These are phyloP conservation scores for Protomyces macrosporus DNA, from an alignment of 1,139 yeast genomes.

Conservation along the genomic window DNA sequence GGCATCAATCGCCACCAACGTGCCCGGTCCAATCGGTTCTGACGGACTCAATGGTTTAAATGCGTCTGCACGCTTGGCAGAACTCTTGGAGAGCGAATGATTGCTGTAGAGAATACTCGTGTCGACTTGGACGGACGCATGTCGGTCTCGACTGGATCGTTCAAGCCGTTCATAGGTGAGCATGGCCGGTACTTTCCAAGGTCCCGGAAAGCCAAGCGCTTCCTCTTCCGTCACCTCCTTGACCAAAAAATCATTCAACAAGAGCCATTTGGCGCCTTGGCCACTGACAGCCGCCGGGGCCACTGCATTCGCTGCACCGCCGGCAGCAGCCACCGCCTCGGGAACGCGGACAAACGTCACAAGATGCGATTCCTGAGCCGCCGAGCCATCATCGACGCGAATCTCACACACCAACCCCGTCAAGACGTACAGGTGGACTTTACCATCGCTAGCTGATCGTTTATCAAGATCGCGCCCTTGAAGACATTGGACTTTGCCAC, in stretches of 20 bases:
- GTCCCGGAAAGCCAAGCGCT: conserved; percentile 58
- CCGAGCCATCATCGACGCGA: conserved; percentile 30
- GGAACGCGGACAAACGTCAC: conserved; percentile 45
- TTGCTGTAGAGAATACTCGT: conserved; percentile 48
- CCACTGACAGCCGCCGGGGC: conserved; percentile 19
- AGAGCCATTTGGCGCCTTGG: conserved; percentile 53
- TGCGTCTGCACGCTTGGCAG: neutral
- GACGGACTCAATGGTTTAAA: conserved; percentile 5
- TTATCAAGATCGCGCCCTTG: conserved; percentile 28
- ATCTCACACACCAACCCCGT: conserved; percentile 43
- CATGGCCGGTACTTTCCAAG: conserved; percentile 83
- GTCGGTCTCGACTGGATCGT: neutral
- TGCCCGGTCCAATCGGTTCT: conserved; percentile 46
- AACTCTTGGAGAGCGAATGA: conserved; percentile 65
- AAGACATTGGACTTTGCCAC: conserved; percentile 23
- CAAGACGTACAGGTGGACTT: conserved; percentile 34
- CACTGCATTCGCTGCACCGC: conserved; percentile 30
- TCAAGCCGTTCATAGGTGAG: conserved; percentile 48
- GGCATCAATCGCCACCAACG: conserved; percentile 88
- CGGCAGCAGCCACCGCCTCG: conserved; percentile 33
- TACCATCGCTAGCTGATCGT: conserved; percentile 19
- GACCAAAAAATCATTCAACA: conserved; percentile 92
- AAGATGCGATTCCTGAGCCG: conserved; percentile 37
- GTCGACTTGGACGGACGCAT: conserved; percentile 6
- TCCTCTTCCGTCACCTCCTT: conserved; percentile 64